A percentile compares a stretch with the other conserved stretches of the same genome.
phyloP scores from a whole-genome alignment of 257 asterid species.

The Rehmannia glutinosa region DNA sequence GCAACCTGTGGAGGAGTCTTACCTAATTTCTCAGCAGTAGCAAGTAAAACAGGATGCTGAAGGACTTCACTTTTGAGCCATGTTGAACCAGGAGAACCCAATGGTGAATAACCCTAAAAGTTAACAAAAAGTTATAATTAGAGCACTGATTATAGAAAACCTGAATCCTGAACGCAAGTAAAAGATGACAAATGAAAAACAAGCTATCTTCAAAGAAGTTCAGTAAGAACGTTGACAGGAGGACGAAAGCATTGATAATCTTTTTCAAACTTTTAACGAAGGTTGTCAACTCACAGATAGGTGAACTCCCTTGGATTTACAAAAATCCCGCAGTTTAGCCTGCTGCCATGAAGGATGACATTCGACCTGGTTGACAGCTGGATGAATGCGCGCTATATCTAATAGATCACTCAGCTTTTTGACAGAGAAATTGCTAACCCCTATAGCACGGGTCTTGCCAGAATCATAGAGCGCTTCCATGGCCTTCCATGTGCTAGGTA shows the following conservation, averaged over 20 bases:
- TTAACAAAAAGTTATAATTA: not conserved
- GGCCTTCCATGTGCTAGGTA: slow-evolving; percentile 77
- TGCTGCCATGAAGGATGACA: slow-evolving; percentile 87
- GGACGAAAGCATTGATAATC: no score
- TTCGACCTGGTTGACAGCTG: slow-evolving; percentile 81
- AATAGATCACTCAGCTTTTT: slow-evolving; percentile 62
- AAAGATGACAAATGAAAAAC: not conserved
- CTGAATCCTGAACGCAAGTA: not conserved
- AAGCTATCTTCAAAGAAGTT: not conserved
- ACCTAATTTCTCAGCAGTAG: slow-evolving; percentile 43
- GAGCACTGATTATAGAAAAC: not conserved
- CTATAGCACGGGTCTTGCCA: slow-evolving; percentile 72
- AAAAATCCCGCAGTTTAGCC: slow-evolving; percentile 48
- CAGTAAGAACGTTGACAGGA: no score
- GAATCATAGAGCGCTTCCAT: slow-evolving; percentile 69
- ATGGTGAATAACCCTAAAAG: slow-evolving; percentile 70
- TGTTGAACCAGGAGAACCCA: slow-evolving; percentile 83
- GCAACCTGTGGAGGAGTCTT: slow-evolving; percentile 57
- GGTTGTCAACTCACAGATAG: slow-evolving; percentile 56
- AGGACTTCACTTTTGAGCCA: slow-evolving; percentile 63
- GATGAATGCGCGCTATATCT: slow-evolving; percentile 56
- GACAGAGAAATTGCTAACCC: slow-evolving; percentile 69
- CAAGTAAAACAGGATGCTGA: slow-evolving; percentile 45
- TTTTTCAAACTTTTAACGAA: no score
- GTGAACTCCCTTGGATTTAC: slow-evolving; percentile 70